Evolutionary conservation across 495 filamentous ascomycete genomes (phyloP).

Genomic region (Penicillium canescens): DNA sequence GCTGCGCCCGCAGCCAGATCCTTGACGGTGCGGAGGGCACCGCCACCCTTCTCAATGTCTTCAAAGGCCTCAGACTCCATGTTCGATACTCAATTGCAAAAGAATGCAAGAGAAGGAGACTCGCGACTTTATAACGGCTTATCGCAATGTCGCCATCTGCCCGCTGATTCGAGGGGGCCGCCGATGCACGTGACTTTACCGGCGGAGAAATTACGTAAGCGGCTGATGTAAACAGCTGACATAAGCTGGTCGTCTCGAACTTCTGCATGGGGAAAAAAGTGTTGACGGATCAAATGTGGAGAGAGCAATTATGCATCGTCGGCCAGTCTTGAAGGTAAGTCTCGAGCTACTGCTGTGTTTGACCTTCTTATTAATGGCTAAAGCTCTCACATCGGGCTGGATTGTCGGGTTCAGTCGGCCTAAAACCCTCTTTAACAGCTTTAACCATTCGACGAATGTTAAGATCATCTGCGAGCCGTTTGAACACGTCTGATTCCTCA

Average conservation of each 20-base stretch:
- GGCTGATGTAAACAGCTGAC: not conserved
- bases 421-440: conserved; percentile 19
- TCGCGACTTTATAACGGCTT: conserved; percentile 29
- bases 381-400: conserved; percentile 31
- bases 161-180: conserved; percentile 34
- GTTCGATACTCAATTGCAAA: conserved; percentile 6
- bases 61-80: conserved; percentile 45
- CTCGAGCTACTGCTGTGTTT: not conserved
- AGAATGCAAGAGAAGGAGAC: conserved; percentile 13
- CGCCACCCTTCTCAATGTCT: conserved; percentile 37
- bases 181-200: conserved; percentile 38
- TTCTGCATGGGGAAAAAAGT: conserved; percentile 24
- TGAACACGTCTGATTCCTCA: conserved; percentile 23
- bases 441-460: conserved; percentile 29
- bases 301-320: conserved; percentile 34
- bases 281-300: conserved; percentile 17
- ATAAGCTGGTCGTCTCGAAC: conserved; percentile 13
- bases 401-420: conserved; percentile 26
- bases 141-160: conserved; percentile 27
- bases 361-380: not conserved
- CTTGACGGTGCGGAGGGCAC: conserved; percentile 67
- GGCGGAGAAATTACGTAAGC: conserved; percentile 32
- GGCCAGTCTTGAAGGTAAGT: conserved; percentile 38
- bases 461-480: conserved; percentile 24
- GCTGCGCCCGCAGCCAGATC: conserved; percentile 89